Conservation (phyloP, 2,329 filamentous ascomycete genomes). For the Seiridium unicorne region DNA sequence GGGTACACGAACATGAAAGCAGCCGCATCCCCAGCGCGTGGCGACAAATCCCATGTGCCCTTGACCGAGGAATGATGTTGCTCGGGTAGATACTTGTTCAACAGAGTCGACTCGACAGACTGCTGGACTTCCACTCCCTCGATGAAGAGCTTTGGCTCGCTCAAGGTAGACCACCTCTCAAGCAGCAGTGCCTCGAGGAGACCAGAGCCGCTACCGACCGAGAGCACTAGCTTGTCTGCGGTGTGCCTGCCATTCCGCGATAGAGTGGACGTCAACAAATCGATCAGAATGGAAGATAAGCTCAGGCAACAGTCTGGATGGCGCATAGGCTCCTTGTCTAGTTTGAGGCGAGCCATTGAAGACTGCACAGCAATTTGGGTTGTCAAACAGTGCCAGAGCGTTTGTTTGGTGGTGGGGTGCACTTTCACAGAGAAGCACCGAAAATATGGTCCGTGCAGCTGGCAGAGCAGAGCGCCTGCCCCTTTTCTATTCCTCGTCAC, state of each 20-base stretch:
- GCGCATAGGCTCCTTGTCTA: conserved; percentile 7
- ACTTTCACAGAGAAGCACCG: too few species aligned
- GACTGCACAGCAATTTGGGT: too few species aligned
- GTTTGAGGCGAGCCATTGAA: background rate
- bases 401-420: too few species aligned
- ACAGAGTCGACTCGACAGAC: background rate
- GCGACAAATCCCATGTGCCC: conserved; percentile 28
- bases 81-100: conserved; percentile 14
- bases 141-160: conserved; percentile 7
- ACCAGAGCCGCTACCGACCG: conserved; percentile 18
- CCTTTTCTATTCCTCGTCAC: too few species aligned
- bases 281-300: conserved; percentile 13
- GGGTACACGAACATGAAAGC: conserved; percentile 33
- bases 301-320: conserved; percentile 16
- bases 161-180: background rate
- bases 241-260: background rate
- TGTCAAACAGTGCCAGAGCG: too few species aligned
- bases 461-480: too few species aligned
- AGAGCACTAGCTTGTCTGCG: conserved; percentile 13
- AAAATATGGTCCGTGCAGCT: too few species aligned
- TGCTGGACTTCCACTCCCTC: conserved; percentile 17
- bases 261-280: conserved; percentile 5
- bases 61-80: conserved; percentile 23
- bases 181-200: conserved; percentile 16
- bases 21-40: conserved; percentile 20